Evolutionary conservation across 352 stramenopile species (phyloP), one percentile per base, ranked within the genome.

Genomic region (Pythium pectinolyticum): DNA sequence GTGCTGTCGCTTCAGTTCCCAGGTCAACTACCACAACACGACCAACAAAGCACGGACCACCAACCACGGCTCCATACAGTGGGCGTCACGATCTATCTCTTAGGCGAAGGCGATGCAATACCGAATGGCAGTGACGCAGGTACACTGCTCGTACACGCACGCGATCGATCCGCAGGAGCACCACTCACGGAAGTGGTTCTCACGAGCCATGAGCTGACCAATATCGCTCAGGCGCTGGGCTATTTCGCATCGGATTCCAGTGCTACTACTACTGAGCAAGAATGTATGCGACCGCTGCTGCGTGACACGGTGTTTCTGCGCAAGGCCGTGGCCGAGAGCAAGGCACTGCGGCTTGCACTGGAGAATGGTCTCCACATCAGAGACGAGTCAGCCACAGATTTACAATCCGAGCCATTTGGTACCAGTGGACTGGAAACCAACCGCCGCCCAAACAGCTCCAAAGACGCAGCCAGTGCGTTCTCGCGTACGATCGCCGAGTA

Each of bases 281-380:
- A n/a, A n/a, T n/a, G n/a, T 1, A 28, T 73, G 28, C 46, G 28
- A 14, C 30, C n/a, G 9, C 25, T 85, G 12, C 37, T 82, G 31
- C 54, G 69, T 31, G 66, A 88, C 39, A 32, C 55, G 0, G 61
- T 67, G 1, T 88, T 86, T 41, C 60, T 84, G 9, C 41, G 48
- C 1, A 40, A 69, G 15, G 39, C 75, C 7, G 59, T 64, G 2
- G 74, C 67, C 3, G 69, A 76, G 19, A 76, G 57, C 20, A 75
- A 77, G 30, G 53, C 76, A 14, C 10, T 88, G 27, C 66, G 67
- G 0, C 61, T 78, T n/a, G 66, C 63, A 7, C 45, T 70, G 24
- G 43, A 41, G 11, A 68, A 67, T n/a, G 67, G 56, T 25, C 66
- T 75, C 15, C 27, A 60, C 56, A 32, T 24, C 47, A 19, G n/a